Evolutionary conservation across 2,329 filamentous ascomycete genomes (phyloP).

Genomic region (Akanthomyces lecanii): DNA sequence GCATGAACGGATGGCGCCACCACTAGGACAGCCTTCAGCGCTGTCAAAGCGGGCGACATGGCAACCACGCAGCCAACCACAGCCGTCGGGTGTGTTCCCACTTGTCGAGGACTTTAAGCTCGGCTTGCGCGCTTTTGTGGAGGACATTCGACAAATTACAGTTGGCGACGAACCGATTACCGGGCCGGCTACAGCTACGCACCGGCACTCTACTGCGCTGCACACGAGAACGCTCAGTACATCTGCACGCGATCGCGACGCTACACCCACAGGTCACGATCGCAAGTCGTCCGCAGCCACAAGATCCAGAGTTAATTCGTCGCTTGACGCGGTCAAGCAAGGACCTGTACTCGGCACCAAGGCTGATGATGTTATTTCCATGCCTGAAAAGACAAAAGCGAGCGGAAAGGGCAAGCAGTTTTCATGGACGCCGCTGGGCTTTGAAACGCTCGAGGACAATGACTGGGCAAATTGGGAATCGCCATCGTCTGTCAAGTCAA

Average conservation of each 20-base stretch:
- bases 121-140: constrained; percentile 89
- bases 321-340: constrained; percentile 36
- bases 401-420: constrained; percentile 47
- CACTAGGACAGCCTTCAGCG: constrained; percentile 30
- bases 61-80: constrained; percentile 49
- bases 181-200: constrained; percentile 34
- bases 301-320: constrained; percentile 40
- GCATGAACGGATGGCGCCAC: constrained; percentile 28
- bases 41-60: constrained; percentile 56
- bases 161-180: constrained; percentile 86
- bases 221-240: constrained; percentile 2
- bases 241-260: constrained; percentile 21
- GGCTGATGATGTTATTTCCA: constrained; percentile 20
- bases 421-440: constrained; percentile 56
- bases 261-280: constrained; percentile 27
- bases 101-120: constrained; percentile 86
- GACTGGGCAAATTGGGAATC: constrained; percentile 65
- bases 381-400: constrained; percentile 35
- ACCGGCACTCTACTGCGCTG: constrained; percentile 25
- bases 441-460: constrained; percentile 55
- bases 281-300: constrained; percentile 45
- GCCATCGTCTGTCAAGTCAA: constrained; percentile 49
- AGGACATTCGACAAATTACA: constrained; percentile 91
- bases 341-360: constrained; percentile 21
- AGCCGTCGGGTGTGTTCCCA: constrained; percentile 57